Base-by-base conservation (phyloP, 345 rosid genomes). In the Gossypioides kirkii region DNA sequence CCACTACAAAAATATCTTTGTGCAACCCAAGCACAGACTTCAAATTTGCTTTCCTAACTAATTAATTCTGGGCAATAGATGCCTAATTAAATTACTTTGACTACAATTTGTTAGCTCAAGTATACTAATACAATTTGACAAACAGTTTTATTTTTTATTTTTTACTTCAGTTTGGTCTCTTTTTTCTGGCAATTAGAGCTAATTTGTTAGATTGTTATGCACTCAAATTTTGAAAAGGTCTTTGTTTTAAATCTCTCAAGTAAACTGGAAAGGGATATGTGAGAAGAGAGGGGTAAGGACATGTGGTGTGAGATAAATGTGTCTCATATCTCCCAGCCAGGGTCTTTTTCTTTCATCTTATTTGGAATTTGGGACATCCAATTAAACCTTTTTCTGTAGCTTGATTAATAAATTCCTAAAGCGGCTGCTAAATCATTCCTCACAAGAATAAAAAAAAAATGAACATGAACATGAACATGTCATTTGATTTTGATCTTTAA, bases 181-280 rank as follows among this genome's bases (percentile, higher is more conserved):
- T 45, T 3, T 56, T 12, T 45, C 49, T 16, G 59, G 46, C 60
- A 26, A 32, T 52, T 41, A 32, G 12, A 70, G 56, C 42, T 59
- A 18, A 8, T n/a, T 38, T 61, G 26, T 62, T 71, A 64, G 79
- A 54, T 72, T 65, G 52, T n/a, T 28, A 20, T 77, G 73, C 79
- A 77, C 68, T 58, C 61, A 47, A 62, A 72, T 2, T 17, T 32
- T 32, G 38, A 32, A 6, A 32, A 32, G 5, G 7, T 32, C 38
- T 32, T 32, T 5, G 7, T 5, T 32, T 32, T 5, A 5, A 32
- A 32, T 32, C n/a, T n/a, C n/a, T n/a, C 3, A n/a, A 36, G 42
- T 45, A 36, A 41, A n/a, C 26, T 43, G 61, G 66, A 61, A 61
- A 52, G n/a, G 59, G 72, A 55, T 13, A 36, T 2, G 26, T 8